Percentiles rank a stretch among this genome's conserved stretches.
These are phyloP conservation scores for Uronychia binucleata DNA, from an alignment of 73 alveolate species.

Conservation along the genomic window DNA sequence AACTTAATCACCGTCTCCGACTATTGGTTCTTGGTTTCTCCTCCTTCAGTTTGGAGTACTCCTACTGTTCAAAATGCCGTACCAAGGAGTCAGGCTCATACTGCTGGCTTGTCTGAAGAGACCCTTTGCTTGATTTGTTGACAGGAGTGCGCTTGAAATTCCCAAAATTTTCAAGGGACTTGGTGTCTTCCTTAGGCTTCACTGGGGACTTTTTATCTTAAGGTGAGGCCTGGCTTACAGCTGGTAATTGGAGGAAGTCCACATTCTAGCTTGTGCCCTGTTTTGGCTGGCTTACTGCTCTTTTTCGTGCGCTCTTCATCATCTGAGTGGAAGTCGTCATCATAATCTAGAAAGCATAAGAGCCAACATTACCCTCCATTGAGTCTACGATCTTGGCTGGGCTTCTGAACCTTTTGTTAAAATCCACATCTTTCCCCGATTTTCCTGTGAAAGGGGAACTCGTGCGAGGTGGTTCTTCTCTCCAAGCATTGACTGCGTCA, in stretches of 20 bases:
- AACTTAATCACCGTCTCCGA: too few species aligned
- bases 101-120: background rate
- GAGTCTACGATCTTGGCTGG: background rate
- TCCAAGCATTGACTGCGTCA: background rate
- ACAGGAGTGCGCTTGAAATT: background rate
- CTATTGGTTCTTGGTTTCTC: too few species aligned
- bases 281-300: too few species aligned
- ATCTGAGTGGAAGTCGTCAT: background rate
- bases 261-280: background rate
- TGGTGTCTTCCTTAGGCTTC: background rate
- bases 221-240: background rate
- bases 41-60: background rate
- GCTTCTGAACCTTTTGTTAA: background rate
- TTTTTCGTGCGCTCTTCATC: background rate
- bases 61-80: background rate
- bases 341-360: too few species aligned
- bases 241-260: background rate
- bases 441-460: background rate
- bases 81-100: background rate
- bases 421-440: background rate
- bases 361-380: background rate
- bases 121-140: background rate
- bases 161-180: background rate
- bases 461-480: background rate
- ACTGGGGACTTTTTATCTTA: background rate